Evolutionary conservation across 2,329 filamentous ascomycete genomes (phyloP).

Genomic region (Trichoderma gracile): DNA sequence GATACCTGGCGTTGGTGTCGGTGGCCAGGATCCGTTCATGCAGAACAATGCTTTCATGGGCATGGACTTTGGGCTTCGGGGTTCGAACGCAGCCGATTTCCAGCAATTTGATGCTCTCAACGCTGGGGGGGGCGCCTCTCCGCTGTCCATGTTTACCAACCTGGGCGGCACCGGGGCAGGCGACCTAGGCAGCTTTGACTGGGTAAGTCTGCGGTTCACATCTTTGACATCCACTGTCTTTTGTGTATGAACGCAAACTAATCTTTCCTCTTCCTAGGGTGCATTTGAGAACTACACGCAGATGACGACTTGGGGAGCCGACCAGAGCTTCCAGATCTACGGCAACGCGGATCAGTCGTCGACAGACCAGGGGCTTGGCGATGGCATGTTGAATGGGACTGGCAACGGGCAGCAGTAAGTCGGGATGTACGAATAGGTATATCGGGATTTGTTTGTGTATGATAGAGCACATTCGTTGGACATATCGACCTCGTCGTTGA

Average conservation of each 20-base stretch:
- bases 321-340: conserved; percentile 56
- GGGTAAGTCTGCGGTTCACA: conserved; percentile 47
- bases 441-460: conserved; percentile 9
- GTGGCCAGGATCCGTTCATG: conserved; percentile 36
- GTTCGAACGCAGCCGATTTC: conserved; percentile 37
- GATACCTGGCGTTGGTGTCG: conserved; percentile 36
- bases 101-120: conserved; percentile 37
- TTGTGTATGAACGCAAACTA: conserved; percentile 29
- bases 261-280: conserved; percentile 42
- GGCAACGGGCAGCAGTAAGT: conserved; percentile 19
- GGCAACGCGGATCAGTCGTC: conserved; percentile 35
- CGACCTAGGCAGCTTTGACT: conserved; percentile 58
- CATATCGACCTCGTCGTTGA: neutral
- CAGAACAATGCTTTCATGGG: conserved; percentile 45
- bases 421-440: neutral
- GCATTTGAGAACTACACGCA: conserved; percentile 61
- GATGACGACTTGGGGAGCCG: conserved; percentile 52
- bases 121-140: conserved; percentile 39
- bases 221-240: neutral
- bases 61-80: conserved; percentile 47
- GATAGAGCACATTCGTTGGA: conserved; percentile 21
- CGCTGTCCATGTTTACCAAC: conserved; percentile 56
- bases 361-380: conserved; percentile 34
- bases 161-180: conserved; percentile 40
- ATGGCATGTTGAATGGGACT: conserved; percentile 30